Base-by-base conservation (phyloP, 768 basidiomycete genomes). In the Boletus subcaerulescens region DNA sequence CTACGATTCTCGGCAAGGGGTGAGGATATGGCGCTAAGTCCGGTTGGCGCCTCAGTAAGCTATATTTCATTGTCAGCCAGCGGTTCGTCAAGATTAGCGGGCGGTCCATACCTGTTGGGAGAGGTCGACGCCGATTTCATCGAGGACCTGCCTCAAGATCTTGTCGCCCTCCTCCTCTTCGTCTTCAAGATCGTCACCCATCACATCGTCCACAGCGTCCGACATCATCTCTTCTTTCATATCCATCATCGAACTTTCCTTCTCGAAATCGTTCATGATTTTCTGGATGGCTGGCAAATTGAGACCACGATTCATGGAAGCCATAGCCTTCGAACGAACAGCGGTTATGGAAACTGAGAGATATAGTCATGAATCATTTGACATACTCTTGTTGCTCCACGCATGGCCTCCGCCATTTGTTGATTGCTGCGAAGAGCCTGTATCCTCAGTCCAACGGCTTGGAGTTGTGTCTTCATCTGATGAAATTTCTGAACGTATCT, bases 161-260 rank as follows among this genome's bases (percentile, higher is more conserved):
- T 91, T 90, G 68, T 98, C 95, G 14, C 94, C 86, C 66, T 98
- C 97, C 58, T 89, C 89, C 62, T 98, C 97, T 72, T 98, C 96
- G 48, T 96, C 96, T 64, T 95, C 95, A 31, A 73, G 74, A 14
- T 93, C 94, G 32, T 89, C 87, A 59, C 95, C 92, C 89, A 98
- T 96, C 46, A 89, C 95, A 63, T 98, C 96, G 72, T 98, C 97
- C 15, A 98, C 90, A 14, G 93, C 89, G 57, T 98, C 97, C 20
- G 91, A 92, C 97, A 98, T 99, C 91, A 98, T 98, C 71, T 97
- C 96, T 74, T 98, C 97, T 71, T 98, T 99, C 97, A 99, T 98
- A 73, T 99, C 97, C 97, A 99, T 99, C 74, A 87, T 93, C 5
- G 93, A 85, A 62, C 89, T 96, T 74, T 99, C 97, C 65, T 85